These are phyloP conservation scores for Penicillium sclerotiorum DNA, from an alignment of 2,329 filamentous ascomycete genomes.

Conservation along the genomic window DNA sequence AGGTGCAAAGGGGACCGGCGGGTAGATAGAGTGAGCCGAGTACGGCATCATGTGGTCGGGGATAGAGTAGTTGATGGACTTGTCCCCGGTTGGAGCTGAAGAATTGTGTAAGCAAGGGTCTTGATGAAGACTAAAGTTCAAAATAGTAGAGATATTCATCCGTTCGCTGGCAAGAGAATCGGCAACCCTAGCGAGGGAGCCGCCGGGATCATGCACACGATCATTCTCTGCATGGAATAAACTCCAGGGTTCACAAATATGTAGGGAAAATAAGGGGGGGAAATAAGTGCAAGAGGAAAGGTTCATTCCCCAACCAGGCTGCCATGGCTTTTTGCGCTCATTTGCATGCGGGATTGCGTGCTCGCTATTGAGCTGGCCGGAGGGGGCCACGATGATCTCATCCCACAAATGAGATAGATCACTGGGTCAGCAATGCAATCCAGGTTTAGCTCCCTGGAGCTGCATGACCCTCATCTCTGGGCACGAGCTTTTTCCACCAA, in stretches of 20 bases:
- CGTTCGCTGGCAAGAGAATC: slow-evolving; percentile 2
- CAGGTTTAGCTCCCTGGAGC: not conserved
- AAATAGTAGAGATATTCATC: slow-evolving; percentile 7
- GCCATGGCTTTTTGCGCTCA: slow-evolving; percentile 32
- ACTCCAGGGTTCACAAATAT: slow-evolving; percentile 16
- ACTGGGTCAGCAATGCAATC: not conserved
- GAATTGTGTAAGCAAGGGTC: slow-evolving; percentile 28
- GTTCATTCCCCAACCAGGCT: slow-evolving; percentile 16
- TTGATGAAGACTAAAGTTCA: slow-evolving; percentile 1
- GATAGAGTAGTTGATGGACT: slow-evolving; percentile 41
- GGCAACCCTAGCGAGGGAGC: slow-evolving; percentile 14
- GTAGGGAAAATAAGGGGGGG: not conserved
- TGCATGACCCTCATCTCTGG: not conserved
- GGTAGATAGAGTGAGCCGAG: slow-evolving; percentile 41
- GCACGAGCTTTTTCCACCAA: slow-evolving; percentile 9
- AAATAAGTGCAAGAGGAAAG: slow-evolving; percentile 8
- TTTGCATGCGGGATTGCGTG: slow-evolving; percentile 41
- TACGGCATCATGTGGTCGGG: slow-evolving; percentile 44
- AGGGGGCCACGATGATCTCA: slow-evolving; percentile 20
- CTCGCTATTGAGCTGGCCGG: slow-evolving; percentile 26
- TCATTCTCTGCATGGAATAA: slow-evolving; percentile 19
- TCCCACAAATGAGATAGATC: slow-evolving; percentile 10
- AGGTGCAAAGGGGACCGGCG: slow-evolving; percentile 40
- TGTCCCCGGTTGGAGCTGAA: slow-evolving; percentile 32
- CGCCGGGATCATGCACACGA: slow-evolving; percentile 17